Evolutionary conservation across 2,329 filamentous ascomycete species (phyloP), one percentile per base, ranked within the genome.

Genomic region (Thielaviopsis populi): DNA sequence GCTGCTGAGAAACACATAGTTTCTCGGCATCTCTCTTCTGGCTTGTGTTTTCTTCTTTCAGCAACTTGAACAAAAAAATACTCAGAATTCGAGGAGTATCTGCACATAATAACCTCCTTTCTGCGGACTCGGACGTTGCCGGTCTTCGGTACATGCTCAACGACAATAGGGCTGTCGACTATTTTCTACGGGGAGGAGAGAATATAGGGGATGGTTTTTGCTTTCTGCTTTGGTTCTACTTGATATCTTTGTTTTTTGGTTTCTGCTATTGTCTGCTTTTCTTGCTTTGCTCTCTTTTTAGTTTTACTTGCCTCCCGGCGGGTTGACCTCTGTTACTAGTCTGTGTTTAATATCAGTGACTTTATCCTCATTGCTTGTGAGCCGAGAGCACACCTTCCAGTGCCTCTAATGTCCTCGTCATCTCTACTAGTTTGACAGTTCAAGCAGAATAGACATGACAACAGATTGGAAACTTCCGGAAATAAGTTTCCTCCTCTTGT

Each of bases 231-330:
- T 40, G 37, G 37, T 40, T 60, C 53, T 64, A 33, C 24, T 53
- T 40, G 62, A 41, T 63, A 58, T 63, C 30, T 42, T 60, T 59
- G 56, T 17, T 59, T 43, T n/a, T 17, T 30, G 27, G 24, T 62
- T 54, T 48, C 13, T 53, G 40, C 6, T 40, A 27, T 61, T 59
- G 17, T 30, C 27, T 40, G 24, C 5, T 30, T 19, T 33, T 61
- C 22, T 6, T 60, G 58, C 19, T 43, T 48, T 37, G 19, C 10
- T 61, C 30, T 37, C n/a, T 37, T 15, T 5, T 7, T 15, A 19
- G 30, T 37, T 13, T 37, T 11, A 13, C 53, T 37, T 56, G 53
- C n/a, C 30, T 37, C 17, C 8, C 3, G 15, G 17, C 30, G 30
- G 41, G 59, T n/a, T 30, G 59, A 37, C n/a, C 30, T 43, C 41